Conservation (phyloP, 768 basidiomycete genomes). For the Xerocomellus chrysenteron region DNA sequence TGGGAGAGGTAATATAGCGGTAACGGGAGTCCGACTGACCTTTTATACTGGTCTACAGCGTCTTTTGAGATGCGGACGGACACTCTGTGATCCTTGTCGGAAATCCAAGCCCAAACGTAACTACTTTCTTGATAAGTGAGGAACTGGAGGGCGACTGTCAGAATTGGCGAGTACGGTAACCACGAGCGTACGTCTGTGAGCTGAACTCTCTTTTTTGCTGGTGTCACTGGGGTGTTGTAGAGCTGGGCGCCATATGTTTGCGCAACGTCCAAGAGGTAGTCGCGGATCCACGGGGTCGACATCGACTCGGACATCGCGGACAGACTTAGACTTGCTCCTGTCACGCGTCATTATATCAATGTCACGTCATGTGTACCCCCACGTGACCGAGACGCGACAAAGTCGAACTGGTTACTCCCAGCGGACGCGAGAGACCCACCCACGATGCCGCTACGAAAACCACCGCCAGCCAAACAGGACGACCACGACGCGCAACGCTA, state of each 20-base stretch:
- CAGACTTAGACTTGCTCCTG: not conserved
- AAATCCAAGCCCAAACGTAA: slow-evolving; percentile 62
- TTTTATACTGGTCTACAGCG: slow-evolving; percentile 46
- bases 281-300: slow-evolving; percentile 53
- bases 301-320: slow-evolving; percentile 39
- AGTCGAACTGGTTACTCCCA: not conserved
- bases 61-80: slow-evolving; percentile 55
- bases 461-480: slow-evolving; percentile 9
- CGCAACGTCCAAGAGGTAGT: slow-evolving; percentile 50
- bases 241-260: slow-evolving; percentile 52
- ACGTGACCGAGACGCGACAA: slow-evolving; percentile 19
- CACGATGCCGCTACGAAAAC: slow-evolving; percentile 26
- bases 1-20: not conserved
- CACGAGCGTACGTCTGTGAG: slow-evolving; percentile 48
- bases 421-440: not conserved
- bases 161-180: not conserved
- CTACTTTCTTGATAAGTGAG: slow-evolving; percentile 48
- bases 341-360: slow-evolving; percentile 15
- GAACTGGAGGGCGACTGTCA: slow-evolving; percentile 42
- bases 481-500: not conserved
- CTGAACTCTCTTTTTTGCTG: slow-evolving; percentile 54
- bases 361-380: slow-evolving; percentile 16
- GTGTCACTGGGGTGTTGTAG: slow-evolving; percentile 15
- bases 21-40: slow-evolving; percentile 29
- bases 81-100: slow-evolving; percentile 53